A percentile compares a stretch with the other conserved stretches of the same genome.
Evolutionary conservation across 345 rosid species (phyloP).

Genomic region (Camelina neglecta): DNA sequence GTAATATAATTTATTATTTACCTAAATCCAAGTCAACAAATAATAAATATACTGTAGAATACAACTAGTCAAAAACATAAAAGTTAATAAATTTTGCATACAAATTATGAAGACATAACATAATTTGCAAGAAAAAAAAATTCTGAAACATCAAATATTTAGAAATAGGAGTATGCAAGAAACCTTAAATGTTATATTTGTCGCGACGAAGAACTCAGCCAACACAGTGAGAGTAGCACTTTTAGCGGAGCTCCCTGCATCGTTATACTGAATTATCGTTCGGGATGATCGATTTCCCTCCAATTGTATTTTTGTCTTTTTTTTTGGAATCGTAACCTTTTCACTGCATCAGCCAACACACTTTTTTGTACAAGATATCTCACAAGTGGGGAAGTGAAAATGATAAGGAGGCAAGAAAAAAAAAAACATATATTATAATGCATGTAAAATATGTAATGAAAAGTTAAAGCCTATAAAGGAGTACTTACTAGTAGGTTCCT

Average conservation of each 20-base stretch:
- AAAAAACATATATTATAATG: no score
- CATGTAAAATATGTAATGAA: neutral
- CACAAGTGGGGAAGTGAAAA: neutral
- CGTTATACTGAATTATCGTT: conserved; percentile 40
- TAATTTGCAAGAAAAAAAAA: no score
- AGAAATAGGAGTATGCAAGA: no score
- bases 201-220: conserved; percentile 48
- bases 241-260: neutral
- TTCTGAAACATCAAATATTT: no score
- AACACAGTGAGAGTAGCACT: conserved; percentile 39
- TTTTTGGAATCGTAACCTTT: conserved; percentile 39
- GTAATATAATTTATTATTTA: no score
- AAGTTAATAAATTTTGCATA: no score
- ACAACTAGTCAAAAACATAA: no score
- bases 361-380: neutral
- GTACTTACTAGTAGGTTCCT: conserved; percentile 43
- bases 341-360: conserved; percentile 37
- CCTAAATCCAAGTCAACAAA: neutral
- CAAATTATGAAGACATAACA: no score
- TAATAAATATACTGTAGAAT: no score
- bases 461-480: neutral
- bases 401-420: no score
- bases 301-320: conserved; percentile 47
- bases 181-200: conserved; percentile 39
- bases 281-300: conserved; percentile 32